Evolutionary conservation across 2,329 filamentous ascomycete genomes (phyloP).

Genomic region (Scorias spongiosa): DNA sequence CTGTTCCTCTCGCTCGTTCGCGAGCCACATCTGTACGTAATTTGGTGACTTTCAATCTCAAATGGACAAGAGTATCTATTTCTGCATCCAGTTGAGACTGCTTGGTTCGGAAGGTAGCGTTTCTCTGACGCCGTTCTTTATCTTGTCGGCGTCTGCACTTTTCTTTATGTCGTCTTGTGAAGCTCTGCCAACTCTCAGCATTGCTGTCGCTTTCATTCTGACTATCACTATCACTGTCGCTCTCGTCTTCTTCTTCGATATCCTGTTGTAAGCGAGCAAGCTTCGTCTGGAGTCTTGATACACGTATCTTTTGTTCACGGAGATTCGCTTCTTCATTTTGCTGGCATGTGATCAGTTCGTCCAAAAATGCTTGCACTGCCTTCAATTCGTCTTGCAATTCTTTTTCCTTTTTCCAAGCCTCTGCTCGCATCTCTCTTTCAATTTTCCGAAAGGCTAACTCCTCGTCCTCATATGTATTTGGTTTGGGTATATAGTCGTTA

Average conservation of each 20-base stretch:
- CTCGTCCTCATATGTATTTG: neutral
- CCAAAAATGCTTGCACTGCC: neutral
- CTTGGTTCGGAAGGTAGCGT: neutral
- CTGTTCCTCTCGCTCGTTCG: neutral
- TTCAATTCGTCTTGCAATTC: neutral
- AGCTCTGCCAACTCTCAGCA: conserved; percentile 7
- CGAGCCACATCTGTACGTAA: neutral
- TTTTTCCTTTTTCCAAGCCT: neutral
- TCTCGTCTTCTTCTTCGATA: conserved; percentile 10
- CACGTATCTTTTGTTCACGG: neutral
- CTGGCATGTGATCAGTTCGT: neutral
- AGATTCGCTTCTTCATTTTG: neutral
- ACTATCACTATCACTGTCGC: too few relatives aligned
- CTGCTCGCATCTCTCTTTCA: too few relatives aligned
- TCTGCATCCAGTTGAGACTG: neutral
- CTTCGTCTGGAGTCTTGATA: neutral
- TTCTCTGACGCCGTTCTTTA: neutral
- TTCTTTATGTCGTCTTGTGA: too few relatives aligned
- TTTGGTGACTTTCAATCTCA: neutral
- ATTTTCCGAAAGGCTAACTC: too few relatives aligned
- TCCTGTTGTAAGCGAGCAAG: neutral
- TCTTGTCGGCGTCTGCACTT: neutral
- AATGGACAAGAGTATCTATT: neutral
- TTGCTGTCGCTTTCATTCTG: too few relatives aligned
- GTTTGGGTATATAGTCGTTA: neutral